phyloP scores from a whole-genome alignment of 139 green algal species.

The Pseudopediastrum boryanum region DNA sequence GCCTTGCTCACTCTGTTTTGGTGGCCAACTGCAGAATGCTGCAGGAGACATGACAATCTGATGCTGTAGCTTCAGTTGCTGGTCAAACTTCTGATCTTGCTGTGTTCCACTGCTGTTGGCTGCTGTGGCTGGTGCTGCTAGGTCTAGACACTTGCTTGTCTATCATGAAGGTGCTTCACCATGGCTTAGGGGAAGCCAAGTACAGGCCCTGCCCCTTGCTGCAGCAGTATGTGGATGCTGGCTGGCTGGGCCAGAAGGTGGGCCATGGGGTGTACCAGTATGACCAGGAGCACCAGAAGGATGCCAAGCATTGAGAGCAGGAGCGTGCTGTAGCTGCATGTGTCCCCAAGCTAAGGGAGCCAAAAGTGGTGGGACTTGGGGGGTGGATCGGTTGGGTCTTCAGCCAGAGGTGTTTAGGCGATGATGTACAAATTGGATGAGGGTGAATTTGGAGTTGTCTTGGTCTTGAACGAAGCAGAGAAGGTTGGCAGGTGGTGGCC shows the following conservation, averaged over 20 bases:
- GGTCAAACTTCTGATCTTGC: not conserved
- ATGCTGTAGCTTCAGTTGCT: too few species aligned
- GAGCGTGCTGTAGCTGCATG: not conserved
- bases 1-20: too few species aligned
- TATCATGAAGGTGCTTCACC: conserved; percentile 92
- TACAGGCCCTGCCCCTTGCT: conserved; percentile 91
- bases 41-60: too few species aligned
- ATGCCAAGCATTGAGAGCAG: conserved; percentile 27
- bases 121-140: conserved; percentile 21
- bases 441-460: too few species aligned
- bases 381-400: too few species aligned
- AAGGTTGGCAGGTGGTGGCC: too few species aligned
- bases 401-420: too few species aligned
- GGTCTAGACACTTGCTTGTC: conserved; percentile 91
- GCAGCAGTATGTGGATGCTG: conserved; percentile 90
- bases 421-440: too few species aligned
- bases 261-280: conserved; percentile 43
- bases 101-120: not conserved
- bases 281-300: conserved; percentile 35
- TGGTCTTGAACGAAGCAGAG: too few species aligned
- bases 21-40: too few species aligned
- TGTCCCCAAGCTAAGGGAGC: too few species aligned
- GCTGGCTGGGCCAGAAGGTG: conserved; percentile 84
- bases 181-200: conserved; percentile 86
- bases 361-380: too few species aligned